These are phyloP conservation scores for Carex scoparia DNA, from an alignment of 176 grass and related monocot species.

Conservation along the genomic window DNA sequence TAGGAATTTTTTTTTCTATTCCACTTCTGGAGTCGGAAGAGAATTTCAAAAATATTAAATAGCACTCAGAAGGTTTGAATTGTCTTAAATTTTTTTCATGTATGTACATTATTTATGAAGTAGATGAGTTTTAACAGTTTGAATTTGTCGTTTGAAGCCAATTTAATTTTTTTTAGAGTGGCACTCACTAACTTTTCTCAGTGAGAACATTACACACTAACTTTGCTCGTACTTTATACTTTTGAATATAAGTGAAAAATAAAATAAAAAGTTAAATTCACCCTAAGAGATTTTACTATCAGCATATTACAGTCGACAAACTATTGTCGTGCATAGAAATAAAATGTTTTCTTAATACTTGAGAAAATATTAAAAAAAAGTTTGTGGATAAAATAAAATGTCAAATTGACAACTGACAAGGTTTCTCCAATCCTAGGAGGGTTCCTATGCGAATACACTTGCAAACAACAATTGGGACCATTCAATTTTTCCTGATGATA, in stretches of 20 bases:
- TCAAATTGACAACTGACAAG: background rate
- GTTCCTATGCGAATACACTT: background rate
- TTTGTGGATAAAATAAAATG: background rate
- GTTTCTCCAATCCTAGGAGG: background rate
- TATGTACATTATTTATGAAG: no score
- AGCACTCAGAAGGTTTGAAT: no score
- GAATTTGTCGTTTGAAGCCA: no score
- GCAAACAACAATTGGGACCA: background rate
- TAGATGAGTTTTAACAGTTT: no score
- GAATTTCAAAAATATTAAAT: no score
- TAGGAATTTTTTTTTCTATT: no score
- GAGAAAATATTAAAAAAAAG: background rate
- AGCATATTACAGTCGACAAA: background rate
- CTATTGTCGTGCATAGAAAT: background rate
- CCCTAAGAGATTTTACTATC: background rate
- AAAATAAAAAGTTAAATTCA: background rate
- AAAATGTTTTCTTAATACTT: background rate
- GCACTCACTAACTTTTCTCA: no score
- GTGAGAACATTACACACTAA: no score
- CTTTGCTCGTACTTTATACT: background rate
- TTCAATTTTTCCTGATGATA: background rate
- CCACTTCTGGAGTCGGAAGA: no score
- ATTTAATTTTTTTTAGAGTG: no score
- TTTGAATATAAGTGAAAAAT: background rate
- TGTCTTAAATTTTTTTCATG: no score